These are phyloP conservation scores for Fusarium scirpi DNA, from an alignment of 2,329 filamentous ascomycete genomes.

Conservation along the genomic window DNA sequence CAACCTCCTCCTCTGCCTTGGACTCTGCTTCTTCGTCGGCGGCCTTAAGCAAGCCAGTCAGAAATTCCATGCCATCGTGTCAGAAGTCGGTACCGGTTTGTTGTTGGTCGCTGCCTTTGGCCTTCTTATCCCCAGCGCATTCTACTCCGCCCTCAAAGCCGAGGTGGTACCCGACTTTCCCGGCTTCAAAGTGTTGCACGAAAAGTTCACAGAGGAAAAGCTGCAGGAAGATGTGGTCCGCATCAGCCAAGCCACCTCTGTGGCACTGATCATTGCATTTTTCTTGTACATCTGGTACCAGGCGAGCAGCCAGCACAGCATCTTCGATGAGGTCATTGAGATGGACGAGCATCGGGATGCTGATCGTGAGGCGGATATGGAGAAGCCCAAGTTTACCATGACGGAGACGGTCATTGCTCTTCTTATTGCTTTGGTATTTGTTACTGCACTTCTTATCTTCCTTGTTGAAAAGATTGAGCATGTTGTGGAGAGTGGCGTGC, in stretches of 20 bases:
- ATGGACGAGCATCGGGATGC: slow-evolving; percentile 64
- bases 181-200: slow-evolving; percentile 40
- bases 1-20: slow-evolving; percentile 75
- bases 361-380: slow-evolving; percentile 67
- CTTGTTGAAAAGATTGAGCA: slow-evolving; percentile 74
- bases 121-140: slow-evolving; percentile 52
- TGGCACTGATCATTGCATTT: slow-evolving; percentile 72
- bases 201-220: slow-evolving; percentile 49
- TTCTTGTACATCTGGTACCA: slow-evolving; percentile 70
- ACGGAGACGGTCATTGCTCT: slow-evolving; percentile 73
- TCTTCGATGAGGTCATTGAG: slow-evolving; percentile 69
- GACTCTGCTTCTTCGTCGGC: slow-evolving; percentile 75
- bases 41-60: slow-evolving; percentile 70
- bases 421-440: slow-evolving; percentile 66
- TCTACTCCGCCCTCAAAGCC: slow-evolving; percentile 53
- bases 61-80: slow-evolving; percentile 73
- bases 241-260: slow-evolving; percentile 72
- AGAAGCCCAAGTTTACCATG: slow-evolving; percentile 73
- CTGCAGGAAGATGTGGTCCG: slow-evolving; percentile 63
- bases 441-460: slow-evolving; percentile 74
- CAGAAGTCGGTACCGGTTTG: slow-evolving; percentile 74
- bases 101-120: slow-evolving; percentile 68
- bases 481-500: slow-evolving; percentile 53
- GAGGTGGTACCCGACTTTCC: slow-evolving; percentile 42
- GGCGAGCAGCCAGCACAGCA: slow-evolving; percentile 71